Evolutionary conservation across 2,329 filamentous ascomycete genomes (phyloP).

Genomic region (Arthrobotrys pseudoclavata): DNA sequence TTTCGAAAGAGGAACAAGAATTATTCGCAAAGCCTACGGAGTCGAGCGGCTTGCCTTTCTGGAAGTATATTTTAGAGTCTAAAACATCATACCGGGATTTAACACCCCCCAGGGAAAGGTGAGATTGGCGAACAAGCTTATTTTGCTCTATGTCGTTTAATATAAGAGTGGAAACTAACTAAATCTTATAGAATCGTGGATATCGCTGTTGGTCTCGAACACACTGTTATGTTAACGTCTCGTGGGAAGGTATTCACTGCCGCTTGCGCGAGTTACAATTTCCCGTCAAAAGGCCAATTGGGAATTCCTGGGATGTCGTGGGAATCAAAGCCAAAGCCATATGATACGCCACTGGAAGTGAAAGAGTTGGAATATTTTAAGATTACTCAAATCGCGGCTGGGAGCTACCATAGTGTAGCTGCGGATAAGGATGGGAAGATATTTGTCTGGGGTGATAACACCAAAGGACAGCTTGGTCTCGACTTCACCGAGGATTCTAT

Average conservation of each 20-base stretch:
- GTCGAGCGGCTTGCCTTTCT: slow-evolving; percentile 79
- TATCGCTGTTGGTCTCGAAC: slow-evolving; percentile 84
- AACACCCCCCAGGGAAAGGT: slow-evolving; percentile 72
- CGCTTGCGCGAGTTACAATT: slow-evolving; percentile 82
- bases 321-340: slow-evolving; percentile 79
- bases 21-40: slow-evolving; percentile 76
- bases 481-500: slow-evolving; percentile 75
- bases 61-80: slow-evolving; percentile 70
- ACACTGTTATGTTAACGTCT: slow-evolving; percentile 86
- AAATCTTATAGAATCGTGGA: slow-evolving; percentile 73
- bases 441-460: slow-evolving; percentile 92
- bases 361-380: slow-evolving; percentile 76
- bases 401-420: slow-evolving; percentile 87
- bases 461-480: slow-evolving; percentile 89
- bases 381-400: slow-evolving; percentile 81
- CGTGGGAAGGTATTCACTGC: slow-evolving; percentile 88
- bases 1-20: slow-evolving; percentile 79
- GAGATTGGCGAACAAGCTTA: neutral
- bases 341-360: slow-evolving; percentile 86
- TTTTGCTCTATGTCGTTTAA: neutral
- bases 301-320: slow-evolving; percentile 87
- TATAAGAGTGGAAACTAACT: neutral
- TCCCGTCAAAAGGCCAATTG: slow-evolving; percentile 86
- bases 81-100: slow-evolving; percentile 79
- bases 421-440: slow-evolving; percentile 81